A percentile compares a stretch with the other conserved stretches of the same genome.
Evolutionary conservation across 805 yeast genomes (phyloP).

Genomic region (Spathaspora girioi): DNA sequence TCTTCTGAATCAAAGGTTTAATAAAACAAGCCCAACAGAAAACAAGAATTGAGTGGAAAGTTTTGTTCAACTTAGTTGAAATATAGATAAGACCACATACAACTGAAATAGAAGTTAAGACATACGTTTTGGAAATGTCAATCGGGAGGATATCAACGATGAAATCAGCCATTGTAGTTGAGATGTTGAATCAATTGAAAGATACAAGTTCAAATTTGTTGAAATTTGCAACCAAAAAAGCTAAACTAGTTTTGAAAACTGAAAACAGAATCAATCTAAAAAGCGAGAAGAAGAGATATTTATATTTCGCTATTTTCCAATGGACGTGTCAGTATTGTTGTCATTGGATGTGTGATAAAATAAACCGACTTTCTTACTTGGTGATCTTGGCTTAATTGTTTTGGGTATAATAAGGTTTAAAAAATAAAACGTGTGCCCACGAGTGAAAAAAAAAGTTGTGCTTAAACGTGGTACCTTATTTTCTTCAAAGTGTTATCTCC

Average conservation of each 20-base stretch:
- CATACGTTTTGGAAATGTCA: constrained; percentile 13
- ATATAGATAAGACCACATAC: constrained; percentile 13
- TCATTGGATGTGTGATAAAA: not conserved
- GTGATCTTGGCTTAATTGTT: not conserved
- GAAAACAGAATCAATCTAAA: not conserved
- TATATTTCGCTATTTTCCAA: not conserved
- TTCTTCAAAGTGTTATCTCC: not conserved
- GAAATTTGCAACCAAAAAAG: constrained; percentile 1
- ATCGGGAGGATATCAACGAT: constrained; percentile 8
- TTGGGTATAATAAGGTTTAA: not conserved
- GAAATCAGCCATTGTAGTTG: constrained; percentile 4
- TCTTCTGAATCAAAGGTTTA: constrained; percentile 39
- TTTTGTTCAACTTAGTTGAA: constrained; percentile 16
- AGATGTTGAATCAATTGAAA: not conserved
- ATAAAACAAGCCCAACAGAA: constrained; percentile 53
- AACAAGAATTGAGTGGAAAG: constrained; percentile 22
- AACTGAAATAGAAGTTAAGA: constrained; percentile 15
- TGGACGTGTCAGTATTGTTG: not conserved
- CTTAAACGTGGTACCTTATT: not conserved
- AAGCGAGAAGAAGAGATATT: not conserved
- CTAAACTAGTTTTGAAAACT: not conserved
- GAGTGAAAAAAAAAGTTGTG: not conserved
- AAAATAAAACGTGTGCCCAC: not conserved
- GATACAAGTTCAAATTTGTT: not conserved
- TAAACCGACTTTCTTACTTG: not conserved